These are phyloP conservation scores for Naegleria lovaniensis DNA, from an alignment of 208 protist species.

Conservation along the genomic window DNA sequence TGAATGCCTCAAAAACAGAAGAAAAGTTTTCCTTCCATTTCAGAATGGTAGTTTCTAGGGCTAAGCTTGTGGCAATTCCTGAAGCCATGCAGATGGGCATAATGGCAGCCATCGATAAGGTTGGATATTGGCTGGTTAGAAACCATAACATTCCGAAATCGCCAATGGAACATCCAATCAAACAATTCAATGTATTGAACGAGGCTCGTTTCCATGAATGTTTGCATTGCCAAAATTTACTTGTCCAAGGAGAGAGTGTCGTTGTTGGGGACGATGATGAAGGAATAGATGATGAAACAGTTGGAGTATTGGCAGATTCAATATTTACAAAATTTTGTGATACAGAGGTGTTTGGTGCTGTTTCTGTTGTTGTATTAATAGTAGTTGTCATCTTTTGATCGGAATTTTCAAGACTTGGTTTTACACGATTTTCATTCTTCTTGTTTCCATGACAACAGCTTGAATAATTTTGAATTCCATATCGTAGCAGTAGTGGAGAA, in stretches of 20 bases:
- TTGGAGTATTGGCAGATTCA: too few species aligned
- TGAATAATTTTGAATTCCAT: too few species aligned
- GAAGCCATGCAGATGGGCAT: neutral
- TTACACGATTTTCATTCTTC: too few species aligned
- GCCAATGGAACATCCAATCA: neutral
- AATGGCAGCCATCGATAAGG: neutral
- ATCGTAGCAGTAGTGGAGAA: too few species aligned
- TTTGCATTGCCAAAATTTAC: neutral
- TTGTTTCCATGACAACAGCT: too few species aligned
- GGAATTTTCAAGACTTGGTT: too few species aligned
- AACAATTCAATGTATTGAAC: neutral
- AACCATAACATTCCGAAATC: neutral
- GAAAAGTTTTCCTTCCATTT: neutral
- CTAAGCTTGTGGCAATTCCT: neutral
- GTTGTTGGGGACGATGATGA: too few species aligned
- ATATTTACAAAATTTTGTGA: too few species aligned
- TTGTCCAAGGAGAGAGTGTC: neutral
- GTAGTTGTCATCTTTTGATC: too few species aligned
- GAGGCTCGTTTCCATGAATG: neutral
- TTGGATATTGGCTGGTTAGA: neutral
- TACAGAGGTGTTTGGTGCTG: too few species aligned
- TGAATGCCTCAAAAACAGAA: neutral
- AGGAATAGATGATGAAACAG: too few species aligned
- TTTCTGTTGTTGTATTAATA: too few species aligned
- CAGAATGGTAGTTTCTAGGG: neutral